Evolutionary conservation across 495 filamentous ascomycete genomes (phyloP).

Genomic region (Aspergillus kassunensis): DNA sequence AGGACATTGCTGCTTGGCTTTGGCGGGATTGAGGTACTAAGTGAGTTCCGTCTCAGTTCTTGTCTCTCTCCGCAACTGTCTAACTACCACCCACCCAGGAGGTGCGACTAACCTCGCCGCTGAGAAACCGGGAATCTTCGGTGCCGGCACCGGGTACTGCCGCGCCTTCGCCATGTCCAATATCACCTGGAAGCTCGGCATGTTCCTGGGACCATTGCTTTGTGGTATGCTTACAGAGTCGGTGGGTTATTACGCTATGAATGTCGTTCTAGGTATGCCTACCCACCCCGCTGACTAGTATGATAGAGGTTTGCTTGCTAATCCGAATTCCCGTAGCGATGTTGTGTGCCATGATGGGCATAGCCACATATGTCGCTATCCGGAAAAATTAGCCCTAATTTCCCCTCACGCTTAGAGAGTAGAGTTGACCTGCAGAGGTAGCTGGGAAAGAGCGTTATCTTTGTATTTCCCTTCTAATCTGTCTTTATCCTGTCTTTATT

Average conservation of each 20-base stretch:
- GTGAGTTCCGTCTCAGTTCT: background rate
- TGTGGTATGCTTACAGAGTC: conserved; percentile 25
- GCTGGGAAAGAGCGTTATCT: too few relatives aligned
- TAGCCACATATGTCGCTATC: too few relatives aligned
- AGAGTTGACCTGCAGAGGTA: too few relatives aligned
- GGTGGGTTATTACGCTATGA: conserved; percentile 26
- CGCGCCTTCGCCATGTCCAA: conserved; percentile 33
- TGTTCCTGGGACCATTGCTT: conserved; percentile 32
- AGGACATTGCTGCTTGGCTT: conserved; percentile 25
- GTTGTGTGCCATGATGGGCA: too few relatives aligned
- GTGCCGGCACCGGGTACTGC: conserved; percentile 30
- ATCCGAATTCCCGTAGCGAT: too few relatives aligned
- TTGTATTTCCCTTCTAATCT: too few relatives aligned
- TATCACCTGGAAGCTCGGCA: conserved; percentile 34
- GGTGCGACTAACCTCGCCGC: background rate
- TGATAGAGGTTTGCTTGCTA: too few relatives aligned
- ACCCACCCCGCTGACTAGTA: too few relatives aligned
- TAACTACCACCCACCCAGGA: background rate
- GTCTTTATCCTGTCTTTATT: too few relatives aligned
- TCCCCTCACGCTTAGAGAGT: too few relatives aligned
- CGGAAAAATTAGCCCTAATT: too few relatives aligned
- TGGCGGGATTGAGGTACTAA: conserved; percentile 9
- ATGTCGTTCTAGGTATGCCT: conserved; percentile 1
- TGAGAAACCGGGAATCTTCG: conserved; percentile 28
- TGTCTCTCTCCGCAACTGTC: background rate